Evolutionary conservation across 2,329 filamentous ascomycete species (phyloP), one percentile per base, ranked within the genome.

Genomic region (Verticillium dahliae): DNA sequence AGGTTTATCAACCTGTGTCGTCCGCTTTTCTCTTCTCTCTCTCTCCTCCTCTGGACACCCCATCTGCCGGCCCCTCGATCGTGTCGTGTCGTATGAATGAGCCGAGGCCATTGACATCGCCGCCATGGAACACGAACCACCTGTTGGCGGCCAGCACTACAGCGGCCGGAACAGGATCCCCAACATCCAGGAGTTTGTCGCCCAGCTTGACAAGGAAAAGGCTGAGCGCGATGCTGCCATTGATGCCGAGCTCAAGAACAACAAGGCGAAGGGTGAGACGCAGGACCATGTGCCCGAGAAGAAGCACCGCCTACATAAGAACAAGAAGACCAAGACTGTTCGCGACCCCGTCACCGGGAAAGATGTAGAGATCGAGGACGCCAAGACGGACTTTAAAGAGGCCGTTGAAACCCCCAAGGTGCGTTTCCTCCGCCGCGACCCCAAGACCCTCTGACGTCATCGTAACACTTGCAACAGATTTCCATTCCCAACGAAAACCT

Each of bases 401-500:
- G 79, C 85, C 2, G 90, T 88, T 0, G 85, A 91, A 58, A 82
- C 96, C 62, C 91, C 92, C 1, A 79, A 82, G 73, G 89, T 90
- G 78, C 67, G 22, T 33, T 13, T 9, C 22, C 2, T 22, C 13
- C 9, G 18, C 11, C 5, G 35, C 7, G 4, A 35, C 10, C 9
- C 6, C 1, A 18, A 41, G 4, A 11, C n/a, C 45, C 15, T 27
- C 52, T 57, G 54, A 57, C 54, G 45, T 50, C 45, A 50, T 50
- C 4, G 6, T 31, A 45, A 15, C n/a, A 27, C 18, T 37, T 31
- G 11, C 52, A n/a, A 37, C 68, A 91, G 85, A 75, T 97, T 14
- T 91, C 90, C 1, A 85, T 98, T 0, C 94, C 94, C 18, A 98
- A 97, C 73, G 90, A 91, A 52, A 97, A 97, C 69, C 77, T 98